These are phyloP conservation scores for Spiromastix sp. DNA, from an alignment of 2,329 filamentous ascomycete species.

Conservation along the genomic window DNA sequence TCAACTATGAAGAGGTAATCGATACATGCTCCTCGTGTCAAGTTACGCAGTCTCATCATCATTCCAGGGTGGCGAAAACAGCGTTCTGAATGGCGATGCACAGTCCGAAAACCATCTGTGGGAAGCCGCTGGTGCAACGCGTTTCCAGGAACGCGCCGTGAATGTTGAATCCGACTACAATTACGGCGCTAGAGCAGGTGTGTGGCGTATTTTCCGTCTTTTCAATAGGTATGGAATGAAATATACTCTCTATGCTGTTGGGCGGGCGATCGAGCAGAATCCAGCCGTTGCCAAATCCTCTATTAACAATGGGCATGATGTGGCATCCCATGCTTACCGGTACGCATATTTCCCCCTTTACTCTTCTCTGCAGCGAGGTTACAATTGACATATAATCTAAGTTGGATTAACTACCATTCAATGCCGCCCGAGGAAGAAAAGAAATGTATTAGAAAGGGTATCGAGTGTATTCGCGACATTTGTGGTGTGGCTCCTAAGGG, in stretches of 20 bases:
- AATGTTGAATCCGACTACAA: slow-evolving; percentile 43
- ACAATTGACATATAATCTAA: background rate
- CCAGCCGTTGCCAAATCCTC: slow-evolving; percentile 36
- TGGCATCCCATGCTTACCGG: slow-evolving; percentile 40
- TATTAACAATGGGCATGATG: slow-evolving; percentile 40
- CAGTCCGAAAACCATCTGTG: slow-evolving; percentile 16
- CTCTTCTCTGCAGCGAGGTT: background rate
- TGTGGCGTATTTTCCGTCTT: slow-evolving; percentile 41
- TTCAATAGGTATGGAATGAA: slow-evolving; percentile 41
- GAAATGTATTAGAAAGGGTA: slow-evolving; percentile 35
- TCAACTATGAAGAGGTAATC: slow-evolving; percentile 38
- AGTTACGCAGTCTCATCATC: background rate
- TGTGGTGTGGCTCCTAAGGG: slow-evolving; percentile 38
- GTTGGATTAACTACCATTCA: slow-evolving; percentile 40
- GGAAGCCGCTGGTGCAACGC: slow-evolving; percentile 29
- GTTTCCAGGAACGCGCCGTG: slow-evolving; percentile 32
- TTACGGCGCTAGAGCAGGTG: slow-evolving; percentile 40
- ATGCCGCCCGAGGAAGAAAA: slow-evolving; percentile 37
- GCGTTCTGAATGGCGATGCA: background rate
- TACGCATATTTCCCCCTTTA: background rate
- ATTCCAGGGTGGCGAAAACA: slow-evolving; percentile 1
- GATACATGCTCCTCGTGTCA: slow-evolving; percentile 13
- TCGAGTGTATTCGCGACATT: slow-evolving; percentile 32
- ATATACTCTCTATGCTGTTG: slow-evolving; percentile 43
- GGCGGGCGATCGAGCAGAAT: slow-evolving; percentile 37